A percentile compares a stretch with the other conserved stretches of the same genome.
Evolutionary conservation across 352 stramenopile species (phyloP).

Genomic region (Lagenidium giganteum): DNA sequence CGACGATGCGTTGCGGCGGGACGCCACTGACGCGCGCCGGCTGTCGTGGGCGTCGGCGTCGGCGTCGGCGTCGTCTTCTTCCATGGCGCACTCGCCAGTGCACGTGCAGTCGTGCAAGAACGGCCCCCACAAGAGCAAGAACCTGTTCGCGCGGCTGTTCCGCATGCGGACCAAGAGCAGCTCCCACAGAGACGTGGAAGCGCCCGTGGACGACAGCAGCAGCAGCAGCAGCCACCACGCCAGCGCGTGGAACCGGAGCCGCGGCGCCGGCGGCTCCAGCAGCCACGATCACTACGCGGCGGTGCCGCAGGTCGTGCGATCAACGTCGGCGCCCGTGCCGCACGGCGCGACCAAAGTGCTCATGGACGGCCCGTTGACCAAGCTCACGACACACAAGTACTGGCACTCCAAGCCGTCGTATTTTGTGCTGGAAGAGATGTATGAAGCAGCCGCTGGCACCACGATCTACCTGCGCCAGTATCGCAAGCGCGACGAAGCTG

Average conservation of each 20-base stretch:
- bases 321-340: background rate
- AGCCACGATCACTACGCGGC: background rate
- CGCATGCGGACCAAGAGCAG: constrained; percentile 14
- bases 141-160: constrained; percentile 22
- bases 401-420: constrained; percentile 54
- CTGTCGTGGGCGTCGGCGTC: constrained; percentile 4
- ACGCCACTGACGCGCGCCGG: constrained; percentile 3
- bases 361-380: constrained; percentile 44
- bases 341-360: constrained; percentile 26
- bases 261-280: too few relatives aligned
- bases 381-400: constrained; percentile 47
- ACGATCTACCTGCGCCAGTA: constrained; percentile 48
- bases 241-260: too few relatives aligned
- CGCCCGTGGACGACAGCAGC: background rate
- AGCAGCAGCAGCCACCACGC: constrained; percentile 1
- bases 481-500: constrained; percentile 23
- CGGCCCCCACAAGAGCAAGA: constrained; percentile 4
- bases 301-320: background rate
- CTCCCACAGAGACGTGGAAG: background rate
- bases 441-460: background rate
- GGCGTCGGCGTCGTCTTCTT: constrained; percentile 1
- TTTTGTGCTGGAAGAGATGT: constrained; percentile 57
- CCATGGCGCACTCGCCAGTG: background rate
- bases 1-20: constrained; percentile 2
- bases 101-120: background rate